These are phyloP conservation scores for Kodamaea neixiangensis DNA, from an alignment of 805 yeast species.

Conservation along the genomic window DNA sequence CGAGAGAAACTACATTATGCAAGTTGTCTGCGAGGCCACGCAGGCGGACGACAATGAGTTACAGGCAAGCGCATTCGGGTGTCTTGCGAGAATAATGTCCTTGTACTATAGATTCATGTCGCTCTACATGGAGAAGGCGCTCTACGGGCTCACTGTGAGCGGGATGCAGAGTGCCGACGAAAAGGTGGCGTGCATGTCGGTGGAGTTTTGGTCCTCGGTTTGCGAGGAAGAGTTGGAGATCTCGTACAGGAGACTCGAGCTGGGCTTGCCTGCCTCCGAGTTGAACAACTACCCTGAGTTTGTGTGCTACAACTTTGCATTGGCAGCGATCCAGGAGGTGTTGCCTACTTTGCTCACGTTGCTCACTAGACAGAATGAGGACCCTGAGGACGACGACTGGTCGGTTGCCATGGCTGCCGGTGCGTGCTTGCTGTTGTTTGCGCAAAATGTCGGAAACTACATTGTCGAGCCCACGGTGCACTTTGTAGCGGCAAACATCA, in stretches of 20 bases:
- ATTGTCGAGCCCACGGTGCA: constrained; percentile 83
- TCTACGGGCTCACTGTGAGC: constrained; percentile 82
- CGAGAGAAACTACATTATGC: constrained; percentile 96
- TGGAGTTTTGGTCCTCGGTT: constrained; percentile 99
- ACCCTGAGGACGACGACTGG: constrained; percentile 96
- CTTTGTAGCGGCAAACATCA: constrained; percentile 78
- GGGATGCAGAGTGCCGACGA: constrained; percentile 89
- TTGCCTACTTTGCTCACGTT: constrained; percentile 81
- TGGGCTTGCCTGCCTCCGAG: constrained; percentile 42
- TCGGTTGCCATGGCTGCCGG: constrained; percentile 98
- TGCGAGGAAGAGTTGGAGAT: constrained; percentile 95
- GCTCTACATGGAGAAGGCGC: constrained; percentile 95
- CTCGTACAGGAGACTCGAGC: constrained; percentile 65
- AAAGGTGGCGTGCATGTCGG: constrained; percentile 95
- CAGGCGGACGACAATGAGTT: constrained; percentile 79
- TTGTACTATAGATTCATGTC: constrained; percentile 88
- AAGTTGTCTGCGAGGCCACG: constrained; percentile 98
- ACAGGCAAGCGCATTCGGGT: constrained; percentile 95
- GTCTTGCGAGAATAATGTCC: constrained; percentile 88
- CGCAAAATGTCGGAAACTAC: constrained; percentile 83
- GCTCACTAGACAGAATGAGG: constrained; percentile 87
- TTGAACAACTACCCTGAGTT: constrained; percentile 42
- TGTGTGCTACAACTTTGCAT: constrained; percentile 76
- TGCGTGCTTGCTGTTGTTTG: constrained; percentile 91
- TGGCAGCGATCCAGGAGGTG: constrained; percentile 79